A percentile compares a stretch with the other conserved stretches of the same genome.
These are phyloP conservation scores for Colletotrichum sp. DNA, from an alignment of 2,329 filamentous ascomycete species.

Conservation along the genomic window DNA sequence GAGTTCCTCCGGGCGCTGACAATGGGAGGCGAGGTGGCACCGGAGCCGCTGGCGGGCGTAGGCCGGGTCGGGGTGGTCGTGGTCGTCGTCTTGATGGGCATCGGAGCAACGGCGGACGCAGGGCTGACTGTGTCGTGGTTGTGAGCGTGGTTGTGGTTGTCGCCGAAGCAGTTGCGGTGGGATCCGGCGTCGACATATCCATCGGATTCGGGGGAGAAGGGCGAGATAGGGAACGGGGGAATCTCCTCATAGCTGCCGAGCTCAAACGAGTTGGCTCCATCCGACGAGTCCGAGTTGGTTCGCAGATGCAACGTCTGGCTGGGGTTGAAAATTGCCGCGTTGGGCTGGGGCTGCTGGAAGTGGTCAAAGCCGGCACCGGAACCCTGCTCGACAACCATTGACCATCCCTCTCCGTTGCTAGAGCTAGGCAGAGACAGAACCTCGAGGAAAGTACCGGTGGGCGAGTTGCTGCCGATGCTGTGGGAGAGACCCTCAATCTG, in stretches of 20 bases:
- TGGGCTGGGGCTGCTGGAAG: conserved; percentile 64
- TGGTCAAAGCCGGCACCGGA: conserved; percentile 57
- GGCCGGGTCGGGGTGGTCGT: conserved; percentile 63
- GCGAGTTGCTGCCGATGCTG: conserved; percentile 50
- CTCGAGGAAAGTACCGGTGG: conserved; percentile 71
- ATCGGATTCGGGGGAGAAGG: conserved; percentile 85
- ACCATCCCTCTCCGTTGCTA: conserved; percentile 83
- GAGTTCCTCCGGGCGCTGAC: conserved; percentile 70
- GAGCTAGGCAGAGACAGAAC: conserved; percentile 82
- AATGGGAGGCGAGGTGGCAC: conserved; percentile 65
- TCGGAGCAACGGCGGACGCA: conserved; percentile 68
- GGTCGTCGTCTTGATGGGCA: conserved; percentile 70
- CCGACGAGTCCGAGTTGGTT: conserved; percentile 85
- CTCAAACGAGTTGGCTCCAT: conserved; percentile 69
- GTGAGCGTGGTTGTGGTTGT: conserved; percentile 51
- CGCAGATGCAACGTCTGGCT: conserved; percentile 88
- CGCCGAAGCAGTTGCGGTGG: conserved; percentile 68
- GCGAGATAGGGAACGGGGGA: conserved; percentile 70
- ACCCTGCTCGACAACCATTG: conserved; percentile 57
- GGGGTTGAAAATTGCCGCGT: conserved; percentile 85
- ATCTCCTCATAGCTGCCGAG: conserved; percentile 85
- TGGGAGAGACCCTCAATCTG: conserved; percentile 57
- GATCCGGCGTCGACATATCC: conserved; percentile 66
- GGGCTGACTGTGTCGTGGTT: conserved; percentile 64
- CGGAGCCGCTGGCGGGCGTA: conserved; percentile 65